Conservation (phyloP, 2,329 filamentous ascomycete species). For the Hypomyces rosellus region DNA sequence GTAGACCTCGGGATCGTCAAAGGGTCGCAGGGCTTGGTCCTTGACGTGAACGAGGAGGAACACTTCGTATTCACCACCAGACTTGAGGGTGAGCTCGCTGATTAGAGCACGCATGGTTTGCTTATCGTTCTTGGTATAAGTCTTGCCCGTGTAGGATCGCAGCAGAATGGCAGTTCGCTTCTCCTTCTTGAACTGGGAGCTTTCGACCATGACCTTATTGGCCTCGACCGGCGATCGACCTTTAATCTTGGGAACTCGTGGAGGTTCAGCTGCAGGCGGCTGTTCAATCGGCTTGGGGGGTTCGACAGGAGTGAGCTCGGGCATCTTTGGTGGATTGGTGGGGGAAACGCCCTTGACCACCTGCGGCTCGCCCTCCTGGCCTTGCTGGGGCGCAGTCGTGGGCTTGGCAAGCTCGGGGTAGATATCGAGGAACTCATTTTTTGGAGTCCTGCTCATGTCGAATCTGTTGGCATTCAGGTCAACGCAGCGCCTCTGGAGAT, state of each 20-base stretch:
- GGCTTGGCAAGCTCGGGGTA: conserved; percentile 31
- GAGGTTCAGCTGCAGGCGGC: neutral
- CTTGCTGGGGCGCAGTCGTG: neutral
- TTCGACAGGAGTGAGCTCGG: neutral
- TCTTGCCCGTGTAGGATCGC: conserved; percentile 67
- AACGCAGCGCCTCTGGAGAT: conserved; percentile 61
- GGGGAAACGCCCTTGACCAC: conserved; percentile 2
- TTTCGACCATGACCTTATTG: conserved; percentile 8
- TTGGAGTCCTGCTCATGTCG: conserved; percentile 32
- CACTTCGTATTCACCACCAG: conserved; percentile 75
- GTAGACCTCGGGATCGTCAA: conserved; percentile 53
- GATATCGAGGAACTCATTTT: conserved; percentile 38
- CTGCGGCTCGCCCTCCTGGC: neutral
- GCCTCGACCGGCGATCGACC: conserved; percentile 8
- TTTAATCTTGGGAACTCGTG: conserved; percentile 11
- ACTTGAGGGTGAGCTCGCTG: conserved; percentile 66
- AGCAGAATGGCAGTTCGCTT: conserved; percentile 67
- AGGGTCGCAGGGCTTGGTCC: conserved; percentile 51
- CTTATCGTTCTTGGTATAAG: conserved; percentile 73
- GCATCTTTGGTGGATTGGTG: neutral
- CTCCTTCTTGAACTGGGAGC: conserved; percentile 28
- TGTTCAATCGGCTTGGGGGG: conserved; percentile 1
- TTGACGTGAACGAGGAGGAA: conserved; percentile 76
- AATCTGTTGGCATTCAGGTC: conserved; percentile 61
- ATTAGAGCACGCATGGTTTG: conserved; percentile 74